Conservation (phyloP, 257 asterid genomes). For the Penstemon newberryi region DNA sequence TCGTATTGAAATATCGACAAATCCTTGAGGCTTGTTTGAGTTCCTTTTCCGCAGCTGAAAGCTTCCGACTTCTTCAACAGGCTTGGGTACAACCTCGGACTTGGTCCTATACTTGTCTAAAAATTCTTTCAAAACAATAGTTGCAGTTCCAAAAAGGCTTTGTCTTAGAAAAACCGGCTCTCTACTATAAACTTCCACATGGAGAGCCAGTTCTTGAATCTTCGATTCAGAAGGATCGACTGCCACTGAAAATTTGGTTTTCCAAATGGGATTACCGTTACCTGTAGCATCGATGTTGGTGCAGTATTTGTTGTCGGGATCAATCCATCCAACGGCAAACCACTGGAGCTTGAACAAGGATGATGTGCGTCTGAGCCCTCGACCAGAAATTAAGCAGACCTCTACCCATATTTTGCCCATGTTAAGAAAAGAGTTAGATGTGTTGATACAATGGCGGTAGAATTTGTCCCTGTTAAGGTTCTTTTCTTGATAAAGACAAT, state of each 20-base stretch:
- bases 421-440: constrained; percentile 13
- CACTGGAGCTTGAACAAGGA: constrained; percentile 77
- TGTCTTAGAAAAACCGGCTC: constrained; percentile 74
- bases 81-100: constrained; percentile 39
- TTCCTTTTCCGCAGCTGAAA: constrained; percentile 70
- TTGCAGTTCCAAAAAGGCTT: constrained; percentile 69
- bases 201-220: constrained; percentile 49
- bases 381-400: constrained; percentile 70
- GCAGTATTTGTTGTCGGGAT: constrained; percentile 69
- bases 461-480: constrained; percentile 24
- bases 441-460: constrained; percentile 20
- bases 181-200: constrained; percentile 76
- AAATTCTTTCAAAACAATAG: constrained; percentile 68
- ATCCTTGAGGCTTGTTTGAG: constrained; percentile 67
- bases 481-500: constrained; percentile 48
- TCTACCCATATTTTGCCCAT: constrained; percentile 75
- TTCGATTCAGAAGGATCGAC: constrained; percentile 47
- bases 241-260: constrained; percentile 55
- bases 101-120: constrained; percentile 51
- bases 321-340: constrained; percentile 86
- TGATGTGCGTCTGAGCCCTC: constrained; percentile 62
- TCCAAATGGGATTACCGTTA: constrained; percentile 73
- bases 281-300: constrained; percentile 76
- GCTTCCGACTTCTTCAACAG: constrained; percentile 82
- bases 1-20: constrained; percentile 65